These are phyloP conservation scores for Solanum boliviense DNA, from an alignment of 257 asterid genomes.

Conservation along the genomic window DNA sequence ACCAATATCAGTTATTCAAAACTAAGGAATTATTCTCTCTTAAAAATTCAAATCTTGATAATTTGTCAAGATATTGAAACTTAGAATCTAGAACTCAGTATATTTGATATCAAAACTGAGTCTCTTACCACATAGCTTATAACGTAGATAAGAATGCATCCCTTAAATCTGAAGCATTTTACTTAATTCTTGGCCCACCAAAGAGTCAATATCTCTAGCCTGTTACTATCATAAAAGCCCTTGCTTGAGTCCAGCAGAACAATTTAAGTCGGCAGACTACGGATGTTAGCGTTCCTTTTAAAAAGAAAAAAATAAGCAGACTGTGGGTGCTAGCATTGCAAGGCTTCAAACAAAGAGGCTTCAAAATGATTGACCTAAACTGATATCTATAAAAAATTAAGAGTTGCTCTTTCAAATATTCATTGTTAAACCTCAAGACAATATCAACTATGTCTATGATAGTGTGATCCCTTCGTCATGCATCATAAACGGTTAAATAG, in stretches of 20 bases:
- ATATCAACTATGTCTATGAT: neutral
- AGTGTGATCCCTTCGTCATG: neutral
- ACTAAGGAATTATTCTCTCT: neutral
- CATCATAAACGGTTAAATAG: neutral
- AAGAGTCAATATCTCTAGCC: neutral
- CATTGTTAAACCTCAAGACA: neutral
- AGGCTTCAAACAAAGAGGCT: neutral
- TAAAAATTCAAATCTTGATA: neutral
- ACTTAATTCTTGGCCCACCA: neutral
- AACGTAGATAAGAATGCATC: neutral
- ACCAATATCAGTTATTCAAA: neutral
- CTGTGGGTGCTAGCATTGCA: neutral
- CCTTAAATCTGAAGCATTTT: neutral
- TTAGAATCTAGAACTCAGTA: neutral
- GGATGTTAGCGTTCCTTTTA: neutral
- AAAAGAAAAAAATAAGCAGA: neutral
- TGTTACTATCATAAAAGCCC: neutral
- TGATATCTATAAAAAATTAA: neutral
- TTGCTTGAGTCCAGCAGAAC: neutral
- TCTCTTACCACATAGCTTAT: neutral
- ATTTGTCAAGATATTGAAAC: neutral
- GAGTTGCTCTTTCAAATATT: neutral
- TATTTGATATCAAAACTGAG: neutral
- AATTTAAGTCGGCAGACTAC: neutral
- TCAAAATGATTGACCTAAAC: neutral